A percentile compares a stretch with the other conserved stretches of the same genome.
Conservation (phyloP, 768 basidiomycete genomes). For the Boletus edulis region DNA sequence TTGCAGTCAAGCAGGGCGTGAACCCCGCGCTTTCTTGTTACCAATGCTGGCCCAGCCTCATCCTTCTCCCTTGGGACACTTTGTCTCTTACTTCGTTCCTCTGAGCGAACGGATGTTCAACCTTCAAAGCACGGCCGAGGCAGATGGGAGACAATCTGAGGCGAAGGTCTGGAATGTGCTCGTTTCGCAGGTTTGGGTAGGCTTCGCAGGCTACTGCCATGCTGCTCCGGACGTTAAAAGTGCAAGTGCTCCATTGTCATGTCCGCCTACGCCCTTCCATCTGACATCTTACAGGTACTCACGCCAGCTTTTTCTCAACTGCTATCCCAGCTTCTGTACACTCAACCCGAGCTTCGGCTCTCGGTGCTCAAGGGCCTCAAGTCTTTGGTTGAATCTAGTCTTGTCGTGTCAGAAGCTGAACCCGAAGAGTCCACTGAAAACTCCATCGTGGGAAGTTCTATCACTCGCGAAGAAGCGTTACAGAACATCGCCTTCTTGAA, state of each 20-base stretch:
- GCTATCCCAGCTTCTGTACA: conserved; percentile 91
- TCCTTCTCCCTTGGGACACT: conserved; percentile 79
- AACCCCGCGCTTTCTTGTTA: conserved; percentile 89
- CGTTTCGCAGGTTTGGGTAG: conserved; percentile 90
- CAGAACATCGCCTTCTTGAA: conserved; percentile 71
- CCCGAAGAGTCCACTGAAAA: conserved; percentile 29
- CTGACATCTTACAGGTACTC: conserved; percentile 52
- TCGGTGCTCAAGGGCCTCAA: conserved; percentile 81
- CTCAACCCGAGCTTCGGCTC: conserved; percentile 79
- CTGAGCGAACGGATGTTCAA: conserved; percentile 93
- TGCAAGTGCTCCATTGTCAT: conserved; percentile 37
- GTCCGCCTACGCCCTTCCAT: not conserved
- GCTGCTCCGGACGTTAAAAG: conserved; percentile 70
- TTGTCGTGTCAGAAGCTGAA: conserved; percentile 42
- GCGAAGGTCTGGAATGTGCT: conserved; percentile 96
- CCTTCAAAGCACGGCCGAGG: conserved; percentile 76
- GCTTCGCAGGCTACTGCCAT: conserved; percentile 88
- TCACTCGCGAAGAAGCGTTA: conserved; percentile 59
- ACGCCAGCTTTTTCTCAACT: conserved; percentile 78
- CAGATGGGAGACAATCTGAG: conserved; percentile 71
- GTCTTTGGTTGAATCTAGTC: conserved; percentile 78
- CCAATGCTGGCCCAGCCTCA: conserved; percentile 83
- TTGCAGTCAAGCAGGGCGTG: conserved; percentile 62
- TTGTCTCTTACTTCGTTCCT: conserved; percentile 88
- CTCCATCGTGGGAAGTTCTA: conserved; percentile 23